phyloP scores from a whole-genome alignment of 176 grass and related monocot genomes.

The Eleusine indica region DNA sequence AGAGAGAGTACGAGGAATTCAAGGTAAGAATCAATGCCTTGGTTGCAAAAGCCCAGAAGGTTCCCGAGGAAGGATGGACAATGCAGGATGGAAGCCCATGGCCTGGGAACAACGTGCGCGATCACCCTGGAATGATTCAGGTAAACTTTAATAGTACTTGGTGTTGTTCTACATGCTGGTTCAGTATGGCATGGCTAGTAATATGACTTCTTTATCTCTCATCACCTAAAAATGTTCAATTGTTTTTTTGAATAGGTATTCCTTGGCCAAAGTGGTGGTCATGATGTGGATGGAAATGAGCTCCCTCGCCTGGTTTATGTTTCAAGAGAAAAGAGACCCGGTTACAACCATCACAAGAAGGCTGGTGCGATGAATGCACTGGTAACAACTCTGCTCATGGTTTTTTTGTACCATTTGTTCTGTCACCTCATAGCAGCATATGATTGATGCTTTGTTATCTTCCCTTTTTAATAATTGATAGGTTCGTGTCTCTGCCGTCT shows the following conservation, averaged over 20 bases:
- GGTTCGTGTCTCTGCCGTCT: constrained; percentile 89
- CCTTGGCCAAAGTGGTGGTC: constrained; percentile 93
- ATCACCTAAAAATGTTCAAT: constrained; percentile 25
- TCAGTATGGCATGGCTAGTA: not conserved
- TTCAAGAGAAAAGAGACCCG: constrained; percentile 94
- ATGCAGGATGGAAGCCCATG: constrained; percentile 96
- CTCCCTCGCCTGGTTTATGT: constrained; percentile 88
- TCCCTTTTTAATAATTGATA: constrained; percentile 43
- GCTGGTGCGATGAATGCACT: constrained; percentile 95
- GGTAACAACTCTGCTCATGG: constrained; percentile 50
- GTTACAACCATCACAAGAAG: constrained; percentile 94
- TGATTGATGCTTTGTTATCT: constrained; percentile 17
- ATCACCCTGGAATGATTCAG: constrained; percentile 99
- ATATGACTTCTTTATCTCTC: not conserved
- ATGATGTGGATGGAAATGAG: constrained; percentile 84
- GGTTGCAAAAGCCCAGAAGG: constrained; percentile 90
- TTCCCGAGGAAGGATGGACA: constrained; percentile 96
- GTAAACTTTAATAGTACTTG: constrained; percentile 28
- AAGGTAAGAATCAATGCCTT: constrained; percentile 91
- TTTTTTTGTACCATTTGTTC: constrained; percentile 24
- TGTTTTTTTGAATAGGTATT: constrained; percentile 63
- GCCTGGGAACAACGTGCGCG: constrained; percentile 94
- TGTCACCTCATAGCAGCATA: constrained; percentile 12
- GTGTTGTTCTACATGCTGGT: constrained; percentile 1
- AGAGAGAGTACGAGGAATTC: constrained; percentile 97